phyloP scores from a whole-genome alignment of 768 basidiomycete species.

The Termitomyces sp. region DNA sequence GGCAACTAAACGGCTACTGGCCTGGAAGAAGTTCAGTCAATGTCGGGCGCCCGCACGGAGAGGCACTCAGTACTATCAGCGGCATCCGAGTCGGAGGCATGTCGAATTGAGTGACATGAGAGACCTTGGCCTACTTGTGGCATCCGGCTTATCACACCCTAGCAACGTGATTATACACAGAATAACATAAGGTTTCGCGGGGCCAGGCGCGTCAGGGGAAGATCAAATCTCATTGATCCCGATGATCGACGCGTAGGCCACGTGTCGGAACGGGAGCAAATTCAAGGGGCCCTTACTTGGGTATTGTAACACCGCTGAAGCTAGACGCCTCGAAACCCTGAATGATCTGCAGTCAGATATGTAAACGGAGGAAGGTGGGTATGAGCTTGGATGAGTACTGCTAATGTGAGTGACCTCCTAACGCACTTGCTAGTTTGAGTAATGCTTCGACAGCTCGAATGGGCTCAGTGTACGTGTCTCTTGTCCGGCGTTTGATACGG shows the following conservation, averaged over 20 bases:
- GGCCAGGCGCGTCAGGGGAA: no score
- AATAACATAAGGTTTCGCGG: background rate
- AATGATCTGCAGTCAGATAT: background rate
- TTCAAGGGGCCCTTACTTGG: background rate
- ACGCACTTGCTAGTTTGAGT: background rate
- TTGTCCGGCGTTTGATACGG: background rate
- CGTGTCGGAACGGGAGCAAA: conserved; percentile 2
- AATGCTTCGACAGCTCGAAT: background rate
- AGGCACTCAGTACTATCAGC: background rate
- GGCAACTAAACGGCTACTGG: background rate
- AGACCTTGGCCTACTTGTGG: background rate
- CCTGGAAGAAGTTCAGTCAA: no score
- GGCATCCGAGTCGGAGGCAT: background rate
- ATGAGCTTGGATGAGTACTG: background rate
- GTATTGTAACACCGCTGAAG: no score
- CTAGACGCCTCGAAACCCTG: background rate
- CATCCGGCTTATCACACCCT: background rate
- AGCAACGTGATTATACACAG: background rate
- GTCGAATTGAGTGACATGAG: background rate
- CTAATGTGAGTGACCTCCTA: background rate
- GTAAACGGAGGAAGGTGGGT: background rate
- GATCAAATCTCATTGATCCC: background rate
- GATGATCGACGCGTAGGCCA: background rate
- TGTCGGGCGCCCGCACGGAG: background rate
- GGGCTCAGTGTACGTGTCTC: background rate